Evolutionary conservation across 257 asterid genomes (phyloP).

Genomic region (Forsythia viridissima): DNA sequence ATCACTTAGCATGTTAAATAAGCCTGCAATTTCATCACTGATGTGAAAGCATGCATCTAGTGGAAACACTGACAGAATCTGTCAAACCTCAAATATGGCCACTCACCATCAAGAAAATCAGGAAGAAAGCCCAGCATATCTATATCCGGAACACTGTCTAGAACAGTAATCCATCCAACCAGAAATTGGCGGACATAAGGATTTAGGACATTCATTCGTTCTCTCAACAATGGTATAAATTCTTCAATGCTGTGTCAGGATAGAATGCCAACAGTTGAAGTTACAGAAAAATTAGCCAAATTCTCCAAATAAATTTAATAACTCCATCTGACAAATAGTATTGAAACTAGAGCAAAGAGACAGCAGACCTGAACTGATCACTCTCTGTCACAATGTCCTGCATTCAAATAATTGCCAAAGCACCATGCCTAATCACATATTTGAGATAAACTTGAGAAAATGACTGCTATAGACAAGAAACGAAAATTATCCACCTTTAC

Average conservation of each 20-base stretch:
- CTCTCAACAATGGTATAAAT: constrained; percentile 95
- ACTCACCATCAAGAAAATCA: constrained; percentile 98
- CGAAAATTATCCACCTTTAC: constrained; percentile 61
- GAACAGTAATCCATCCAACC: constrained; percentile 99
- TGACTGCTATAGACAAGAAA: not conserved
- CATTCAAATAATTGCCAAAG: constrained; percentile 25
- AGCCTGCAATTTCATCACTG: constrained; percentile 58
- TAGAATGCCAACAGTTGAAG: constrained; percentile 16
- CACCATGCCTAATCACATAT: not conserved
- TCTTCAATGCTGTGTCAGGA: constrained; percentile 86
- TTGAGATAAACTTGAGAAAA: not conserved
- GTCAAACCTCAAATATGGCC: constrained; percentile 20
- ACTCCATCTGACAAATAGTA: constrained; percentile 8
- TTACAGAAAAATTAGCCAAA: constrained; percentile 18
- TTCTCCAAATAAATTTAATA: constrained; percentile 18
- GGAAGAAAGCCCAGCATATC: constrained; percentile 99
- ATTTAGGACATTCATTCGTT: constrained; percentile 93
- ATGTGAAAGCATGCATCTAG: constrained; percentile 21
- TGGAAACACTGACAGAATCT: constrained; percentile 19
- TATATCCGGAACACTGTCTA: constrained; percentile 98
- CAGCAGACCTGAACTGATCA: constrained; percentile 92
- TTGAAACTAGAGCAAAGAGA: constrained; percentile 23
- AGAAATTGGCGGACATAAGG: constrained; percentile 98
- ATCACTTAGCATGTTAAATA: constrained; percentile 98
- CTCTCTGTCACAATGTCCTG: constrained; percentile 99